A percentile compares a stretch with the other conserved stretches of the same genome.
Conservation (phyloP, 2,329 filamentous ascomycete species). For the Aspergillus sp. region DNA sequence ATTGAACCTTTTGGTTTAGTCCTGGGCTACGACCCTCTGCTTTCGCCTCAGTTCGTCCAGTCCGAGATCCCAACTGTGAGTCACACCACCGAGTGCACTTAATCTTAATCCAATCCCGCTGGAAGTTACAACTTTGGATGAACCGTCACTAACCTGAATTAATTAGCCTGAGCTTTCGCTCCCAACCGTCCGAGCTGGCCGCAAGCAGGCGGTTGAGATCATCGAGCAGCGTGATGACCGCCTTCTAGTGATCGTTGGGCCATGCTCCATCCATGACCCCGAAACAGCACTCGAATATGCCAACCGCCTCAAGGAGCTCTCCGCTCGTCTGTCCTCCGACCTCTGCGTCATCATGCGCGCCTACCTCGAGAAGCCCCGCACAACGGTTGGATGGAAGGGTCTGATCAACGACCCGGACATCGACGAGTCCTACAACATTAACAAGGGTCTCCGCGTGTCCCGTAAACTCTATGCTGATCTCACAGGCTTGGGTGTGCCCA, state of each 20-base stretch:
- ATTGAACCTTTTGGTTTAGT: slow-evolving; percentile 55
- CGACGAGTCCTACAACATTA: slow-evolving; percentile 96
- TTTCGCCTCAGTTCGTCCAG: slow-evolving; percentile 82
- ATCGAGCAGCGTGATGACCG: slow-evolving; percentile 76
- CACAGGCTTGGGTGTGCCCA: slow-evolving; percentile 83
- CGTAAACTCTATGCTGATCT: slow-evolving; percentile 91
- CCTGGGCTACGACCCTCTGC: slow-evolving; percentile 89
- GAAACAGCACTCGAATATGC: slow-evolving; percentile 86
- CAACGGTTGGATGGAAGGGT: slow-evolving; percentile 98
- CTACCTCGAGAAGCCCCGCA: slow-evolving; percentile 98
- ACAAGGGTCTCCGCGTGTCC: slow-evolving; percentile 93
- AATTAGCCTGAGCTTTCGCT: slow-evolving; percentile 41
- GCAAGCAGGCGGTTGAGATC: slow-evolving; percentile 65
- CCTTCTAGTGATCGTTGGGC: slow-evolving; percentile 89
- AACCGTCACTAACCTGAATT: slow-evolving; percentile 53
- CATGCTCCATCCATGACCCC: slow-evolving; percentile 97
- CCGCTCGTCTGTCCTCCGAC: slow-evolving; percentile 77
- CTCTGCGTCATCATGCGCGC: slow-evolving; percentile 95
- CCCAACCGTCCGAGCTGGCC: slow-evolving; percentile 43
- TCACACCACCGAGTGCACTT: slow-evolving; percentile 46
- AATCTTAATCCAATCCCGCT: background rate
- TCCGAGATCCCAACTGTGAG: slow-evolving; percentile 72
- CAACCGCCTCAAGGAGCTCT: slow-evolving; percentile 70
- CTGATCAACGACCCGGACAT: slow-evolving; percentile 99
- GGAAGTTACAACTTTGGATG: background rate